phyloP scores from a whole-genome alignment of 2,329 filamentous ascomycete species.

The Ophiostoma piceae region DNA sequence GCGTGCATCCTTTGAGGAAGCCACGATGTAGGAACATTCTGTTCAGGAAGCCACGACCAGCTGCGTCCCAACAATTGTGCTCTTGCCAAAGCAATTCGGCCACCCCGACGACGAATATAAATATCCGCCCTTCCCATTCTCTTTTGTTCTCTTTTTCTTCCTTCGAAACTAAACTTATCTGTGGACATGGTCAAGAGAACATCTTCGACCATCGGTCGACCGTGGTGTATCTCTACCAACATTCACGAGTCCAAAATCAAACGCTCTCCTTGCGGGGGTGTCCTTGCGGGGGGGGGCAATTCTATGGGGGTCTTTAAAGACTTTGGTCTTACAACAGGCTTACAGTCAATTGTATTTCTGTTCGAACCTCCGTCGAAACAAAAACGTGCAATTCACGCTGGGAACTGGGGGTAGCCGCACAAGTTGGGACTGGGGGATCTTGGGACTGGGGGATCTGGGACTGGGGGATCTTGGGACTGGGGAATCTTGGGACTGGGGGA shows the following conservation, averaged over 20 bases:
- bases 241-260: not conserved
- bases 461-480: not conserved
- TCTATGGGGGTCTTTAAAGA: not conserved
- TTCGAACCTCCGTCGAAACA: not conserved
- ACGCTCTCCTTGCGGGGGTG: too few relatives aligned
- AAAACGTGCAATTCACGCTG: not conserved
- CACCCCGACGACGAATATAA: not conserved
- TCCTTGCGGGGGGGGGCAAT: too few relatives aligned
- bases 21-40: too few relatives aligned
- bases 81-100: not conserved
- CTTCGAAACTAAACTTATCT: not conserved
- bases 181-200: not conserved
- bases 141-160: conserved; percentile 9
- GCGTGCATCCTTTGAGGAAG: too few relatives aligned
- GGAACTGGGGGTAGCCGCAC: not conserved
- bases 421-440: not conserved
- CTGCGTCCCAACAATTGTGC: not conserved
- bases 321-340: not conserved
- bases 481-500: not conserved
- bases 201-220: not conserved
- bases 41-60: not conserved
- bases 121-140: not conserved
- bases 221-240: not conserved
- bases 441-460: not conserved
- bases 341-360: conserved; percentile 1